These are phyloP conservation scores for Reticulascus tulasneorum DNA, from an alignment of 2,329 filamentous ascomycete genomes.

Conservation along the genomic window DNA sequence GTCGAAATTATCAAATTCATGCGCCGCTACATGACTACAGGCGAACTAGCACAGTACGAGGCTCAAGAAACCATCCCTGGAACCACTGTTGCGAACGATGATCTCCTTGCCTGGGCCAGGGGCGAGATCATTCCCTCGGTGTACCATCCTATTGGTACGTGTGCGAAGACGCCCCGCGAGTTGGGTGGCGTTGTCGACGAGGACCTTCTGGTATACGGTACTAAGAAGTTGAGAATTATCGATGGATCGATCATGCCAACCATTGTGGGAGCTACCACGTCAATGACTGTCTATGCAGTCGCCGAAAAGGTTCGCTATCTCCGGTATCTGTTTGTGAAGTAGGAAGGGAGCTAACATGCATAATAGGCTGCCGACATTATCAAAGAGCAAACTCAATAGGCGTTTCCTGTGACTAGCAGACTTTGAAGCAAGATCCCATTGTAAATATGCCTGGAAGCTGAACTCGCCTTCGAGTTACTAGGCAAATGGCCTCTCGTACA, in stretches of 20 bases:
- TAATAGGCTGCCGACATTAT: slow-evolving; percentile 13
- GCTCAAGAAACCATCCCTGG: slow-evolving; percentile 18
- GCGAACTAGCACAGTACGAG: slow-evolving; percentile 17
- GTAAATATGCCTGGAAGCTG: too few relatives aligned
- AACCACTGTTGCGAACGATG: slow-evolving; percentile 12
- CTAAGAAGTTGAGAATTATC: slow-evolving; percentile 17
- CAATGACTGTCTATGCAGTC: slow-evolving; percentile 16
- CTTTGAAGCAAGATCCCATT: too few relatives aligned
- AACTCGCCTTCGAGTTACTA: too few relatives aligned
- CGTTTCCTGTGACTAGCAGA: too few relatives aligned
- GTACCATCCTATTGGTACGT: slow-evolving; percentile 23
- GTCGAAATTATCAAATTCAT: slow-evolving; percentile 21
- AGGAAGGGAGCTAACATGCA: not conserved
- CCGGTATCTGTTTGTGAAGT: accelerated
- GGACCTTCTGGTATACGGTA: slow-evolving; percentile 23
- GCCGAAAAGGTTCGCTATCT: slow-evolving; percentile 16
- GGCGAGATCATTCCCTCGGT: slow-evolving; percentile 19
- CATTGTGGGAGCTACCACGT: slow-evolving; percentile 15
- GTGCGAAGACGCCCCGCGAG: slow-evolving; percentile 23
- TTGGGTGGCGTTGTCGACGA: slow-evolving; percentile 24
- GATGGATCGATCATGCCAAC: slow-evolving; percentile 19
- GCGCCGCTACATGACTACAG: slow-evolving; percentile 19
- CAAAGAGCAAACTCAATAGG: slow-evolving; percentile 9
- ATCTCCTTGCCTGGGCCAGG: slow-evolving; percentile 18
- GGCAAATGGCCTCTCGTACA: not conserved